Percentiles rank a stretch among this genome's conserved stretches.
phyloP scores from a whole-genome alignment of 2,329 filamentous ascomycete species.

The Ophiostoma sp. region DNA sequence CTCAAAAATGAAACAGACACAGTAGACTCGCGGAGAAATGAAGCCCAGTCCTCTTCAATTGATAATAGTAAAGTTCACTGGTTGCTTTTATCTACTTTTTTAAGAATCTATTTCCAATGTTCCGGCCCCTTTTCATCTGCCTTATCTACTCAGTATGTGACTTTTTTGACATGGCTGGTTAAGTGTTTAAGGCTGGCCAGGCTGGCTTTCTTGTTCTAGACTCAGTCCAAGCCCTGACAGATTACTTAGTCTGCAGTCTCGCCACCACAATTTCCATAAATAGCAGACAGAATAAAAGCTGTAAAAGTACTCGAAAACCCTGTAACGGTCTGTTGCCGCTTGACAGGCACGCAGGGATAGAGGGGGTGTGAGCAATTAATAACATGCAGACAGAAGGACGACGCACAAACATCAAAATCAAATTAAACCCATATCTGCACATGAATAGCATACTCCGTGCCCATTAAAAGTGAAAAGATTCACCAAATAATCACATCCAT shows the following conservation, averaged over 20 bases:
- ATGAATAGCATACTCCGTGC: no score
- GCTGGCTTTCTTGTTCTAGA: background rate
- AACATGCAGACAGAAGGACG: background rate
- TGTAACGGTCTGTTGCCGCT: background rate
- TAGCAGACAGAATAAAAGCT: background rate
- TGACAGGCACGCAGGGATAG: background rate
- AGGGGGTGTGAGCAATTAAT: background rate
- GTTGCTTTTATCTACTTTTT: background rate
- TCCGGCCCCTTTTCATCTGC: background rate
- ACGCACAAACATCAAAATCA: background rate
- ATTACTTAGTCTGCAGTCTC: background rate
- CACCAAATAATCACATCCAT: background rate
- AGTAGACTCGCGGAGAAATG: background rate
- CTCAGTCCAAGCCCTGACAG: background rate
- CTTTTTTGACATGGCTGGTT: background rate
- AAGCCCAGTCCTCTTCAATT: background rate
- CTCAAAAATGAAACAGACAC: background rate
- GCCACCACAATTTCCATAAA: slow-evolving; percentile 13
- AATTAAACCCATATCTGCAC: background rate
- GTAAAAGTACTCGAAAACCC: background rate
- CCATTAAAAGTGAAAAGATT: background rate
- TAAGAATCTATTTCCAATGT: background rate
- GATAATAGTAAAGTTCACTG: background rate
- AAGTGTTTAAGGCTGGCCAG: background rate
- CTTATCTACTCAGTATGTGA: background rate